Base-by-base conservation (phyloP, 2,329 filamentous ascomycete genomes). In the Phaeoacremonium minimum region DNA sequence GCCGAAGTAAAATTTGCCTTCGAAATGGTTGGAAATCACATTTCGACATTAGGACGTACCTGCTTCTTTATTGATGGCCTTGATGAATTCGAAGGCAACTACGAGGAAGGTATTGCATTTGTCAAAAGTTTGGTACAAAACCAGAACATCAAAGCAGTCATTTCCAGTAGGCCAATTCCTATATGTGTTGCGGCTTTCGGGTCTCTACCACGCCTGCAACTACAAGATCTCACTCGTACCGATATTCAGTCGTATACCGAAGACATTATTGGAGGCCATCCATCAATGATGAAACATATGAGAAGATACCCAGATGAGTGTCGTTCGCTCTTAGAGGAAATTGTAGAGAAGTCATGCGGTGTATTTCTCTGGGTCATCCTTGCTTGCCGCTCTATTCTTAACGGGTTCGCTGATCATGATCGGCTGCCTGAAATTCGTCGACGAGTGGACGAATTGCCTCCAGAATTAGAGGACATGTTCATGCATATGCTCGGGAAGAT, bases 301-400 rank as follows among this genome's bases (percentile, higher is more conserved):
- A 9, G 9, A 26, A 9, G 9, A 26, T 9, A 26, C 9, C 22
- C 22, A 9, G 22, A 26, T n/a, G 22, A 26, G 22, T 26, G 9
- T 9, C 9, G n/a, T 9, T n/a, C 9, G 9, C 22, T 26, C n/a
- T 9, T 26, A 9, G n/a, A n/a, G 9, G 22, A 26, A n/a, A 9
- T 36, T 13, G 11, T 29, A 5, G 34, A 30, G 5, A 36, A 30
- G 17, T 22, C 34, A n/a, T 7, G 12, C 7, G 34, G 34, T 5
- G 34, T 36, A 2, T 36, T 36, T 31, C 34, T 36, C 7, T 36
- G 34, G 34, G 34, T 36, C 13, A 28, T 31, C 3, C 34, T 36
- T 4, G 34, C 22, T 9, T 26, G 22, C n/a, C 22, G 22, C 22
- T 26, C 22, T 9, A 9, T 36, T 5, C n/a, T 36, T 12, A 17